Base-by-base conservation (phyloP, 306 rosid genomes). In the Vigna radiata region DNA sequence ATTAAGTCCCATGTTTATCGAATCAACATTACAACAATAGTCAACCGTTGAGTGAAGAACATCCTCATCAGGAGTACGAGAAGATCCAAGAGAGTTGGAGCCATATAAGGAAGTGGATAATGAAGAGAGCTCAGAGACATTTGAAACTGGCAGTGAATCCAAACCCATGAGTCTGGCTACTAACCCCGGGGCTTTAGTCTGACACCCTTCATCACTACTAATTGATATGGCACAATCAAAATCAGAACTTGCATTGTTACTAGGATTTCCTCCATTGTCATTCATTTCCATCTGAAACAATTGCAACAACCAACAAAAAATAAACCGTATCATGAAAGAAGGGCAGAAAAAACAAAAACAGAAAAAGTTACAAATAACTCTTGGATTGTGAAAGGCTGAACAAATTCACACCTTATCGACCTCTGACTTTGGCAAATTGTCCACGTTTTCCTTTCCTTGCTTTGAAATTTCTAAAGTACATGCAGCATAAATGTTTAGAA, bases 91-190 rank as follows among this genome's bases (percentile, higher is more conserved):
- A 18, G 90, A 82, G 82, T 41, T 43, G 61, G 89, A 74, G 21
- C 87, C 89, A 59, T 82, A 49, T 16, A 54, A 77, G 14, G 76
- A 54, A 63, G 85, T 68, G 62, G 88, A 87, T 16, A 41, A 33
- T 15, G 80, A 59, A 18, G 85, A 86, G 60, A 84, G 78, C 80
- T 87, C 89, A 0, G 78, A n/a, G 10, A 68, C 72, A 17, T 61
- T 83, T 16, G 86, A 72, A 74, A 82, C 81, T 23, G 96, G 94
- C 82, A 92, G 76, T 31, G 90, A 84, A 73, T 92, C 94, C 86
- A 92, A 83, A 55, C 96, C 97, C 97, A 92, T 92, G 50, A 92
- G 88, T 79, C 91, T 86, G 15, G 97, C 97, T 58, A 92, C 92
- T 68, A 81, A 59, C 21, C 97, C 83, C 0, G 94, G 94, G 71